Base-by-base conservation (phyloP, 352 stramenopile species). In the Pythium aristosporum region DNA sequence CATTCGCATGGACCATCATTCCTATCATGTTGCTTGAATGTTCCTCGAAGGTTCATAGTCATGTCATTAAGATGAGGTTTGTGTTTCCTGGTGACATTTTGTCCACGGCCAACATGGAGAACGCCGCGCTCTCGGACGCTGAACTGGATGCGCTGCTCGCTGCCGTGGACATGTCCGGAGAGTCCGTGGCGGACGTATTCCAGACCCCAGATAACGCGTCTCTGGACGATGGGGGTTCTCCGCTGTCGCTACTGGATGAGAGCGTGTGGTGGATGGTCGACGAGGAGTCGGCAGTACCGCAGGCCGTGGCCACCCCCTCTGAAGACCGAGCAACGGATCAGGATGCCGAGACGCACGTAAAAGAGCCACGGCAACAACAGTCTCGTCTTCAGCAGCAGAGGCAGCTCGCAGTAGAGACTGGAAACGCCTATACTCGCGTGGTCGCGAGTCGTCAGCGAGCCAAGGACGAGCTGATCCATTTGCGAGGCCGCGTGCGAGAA, bases 391-490 rank as follows among this genome's bases (percentile, higher is more conserved):
- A 30, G 3, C 1, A 39, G 34, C 34, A 39, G 34, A 39, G 11
- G 34, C 8, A 39, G 34, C 8, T 39, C 11, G 8, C 34, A 11
- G 34, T 8, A 10, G 11, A 39, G 34, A 39, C 0, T 8, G 34
- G 34, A 13, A 16, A 56, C 15, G 25, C 34, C 23, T 15, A 5
- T 13, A n/a, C 16, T 1, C 55, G 55, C 18, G 55, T 61, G 6
- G 48, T 50, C 13, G 5, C 57, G 16, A 39, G 21, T 39, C 47
- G 47, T 13, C 9, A 57, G 3, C 57, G 57, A 20, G 32, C 37
- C 18, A 63, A 63, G 21, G 32, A 20, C 10, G 57, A 63, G 46
- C 44, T 63, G 20, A 46, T 8, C 32, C 48, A 63, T 16, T 25
- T 63, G n/a, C 46, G 23, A 34, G 36, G 28, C n/a, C 47, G 39